These are phyloP conservation scores for Orychophragmus violaceus DNA, from an alignment of 345 rosid genomes.

Conservation along the genomic window DNA sequence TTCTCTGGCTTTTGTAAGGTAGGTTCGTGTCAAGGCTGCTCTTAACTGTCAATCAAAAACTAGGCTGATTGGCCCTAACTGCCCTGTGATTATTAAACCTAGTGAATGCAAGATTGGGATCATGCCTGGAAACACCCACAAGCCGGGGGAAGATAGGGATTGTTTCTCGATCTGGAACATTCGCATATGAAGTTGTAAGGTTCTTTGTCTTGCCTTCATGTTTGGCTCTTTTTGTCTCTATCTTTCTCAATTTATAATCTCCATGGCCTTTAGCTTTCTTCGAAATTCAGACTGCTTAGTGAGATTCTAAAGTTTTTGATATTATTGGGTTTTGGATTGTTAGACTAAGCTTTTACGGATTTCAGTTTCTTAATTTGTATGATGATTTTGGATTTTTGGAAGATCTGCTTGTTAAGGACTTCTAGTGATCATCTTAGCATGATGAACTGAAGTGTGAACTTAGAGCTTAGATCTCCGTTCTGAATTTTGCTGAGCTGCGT, in stretches of 20 bases:
- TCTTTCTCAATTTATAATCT: background rate
- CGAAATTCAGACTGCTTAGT: background rate
- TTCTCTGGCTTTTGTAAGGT: background rate
- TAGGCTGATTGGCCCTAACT: conserved; percentile 77
- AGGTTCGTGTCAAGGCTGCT: conserved; percentile 84
- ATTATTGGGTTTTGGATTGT: background rate
- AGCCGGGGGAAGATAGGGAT: conserved; percentile 87
- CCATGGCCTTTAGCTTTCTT: background rate
- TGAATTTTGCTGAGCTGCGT: too few species aligned
- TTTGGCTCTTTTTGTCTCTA: background rate
- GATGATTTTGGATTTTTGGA: background rate
- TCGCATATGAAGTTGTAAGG: conserved; percentile 92
- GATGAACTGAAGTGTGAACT: too few species aligned
- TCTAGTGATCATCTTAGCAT: too few species aligned
- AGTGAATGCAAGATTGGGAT: conserved; percentile 93
- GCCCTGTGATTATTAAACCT: conserved; percentile 91
- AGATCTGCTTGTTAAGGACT: background rate
- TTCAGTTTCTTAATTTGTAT: background rate
- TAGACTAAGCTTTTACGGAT: background rate
- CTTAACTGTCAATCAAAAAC: conserved; percentile 73
- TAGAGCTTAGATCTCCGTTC: too few species aligned
- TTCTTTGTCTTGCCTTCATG: background rate
- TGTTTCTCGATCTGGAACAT: conserved; percentile 91
- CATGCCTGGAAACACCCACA: conserved; percentile 93
- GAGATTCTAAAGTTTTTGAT: background rate